These are phyloP conservation scores for Triangularia verruculosa DNA, from an alignment of 2,329 filamentous ascomycete species.

Conservation along the genomic window DNA sequence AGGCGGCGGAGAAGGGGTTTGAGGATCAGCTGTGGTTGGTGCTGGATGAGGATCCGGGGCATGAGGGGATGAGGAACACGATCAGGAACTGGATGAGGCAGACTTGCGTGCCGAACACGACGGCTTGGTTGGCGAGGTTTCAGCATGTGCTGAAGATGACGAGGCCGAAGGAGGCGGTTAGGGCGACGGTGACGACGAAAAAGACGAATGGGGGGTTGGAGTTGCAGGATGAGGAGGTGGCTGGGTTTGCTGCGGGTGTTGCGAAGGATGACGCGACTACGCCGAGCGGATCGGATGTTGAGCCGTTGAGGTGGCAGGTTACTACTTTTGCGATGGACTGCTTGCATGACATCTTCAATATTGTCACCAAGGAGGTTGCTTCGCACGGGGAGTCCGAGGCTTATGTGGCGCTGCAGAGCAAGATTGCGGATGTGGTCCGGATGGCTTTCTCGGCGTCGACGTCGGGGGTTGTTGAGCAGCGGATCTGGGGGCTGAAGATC, in stretches of 20 bases:
- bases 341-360: constrained; percentile 74
- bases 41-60: constrained; percentile 72
- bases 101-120: constrained; percentile 75
- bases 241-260: constrained; percentile 83
- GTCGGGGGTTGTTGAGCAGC: constrained; percentile 82
- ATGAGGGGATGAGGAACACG: constrained; percentile 80
- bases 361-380: constrained; percentile 75
- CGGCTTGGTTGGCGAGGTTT: constrained; percentile 82
- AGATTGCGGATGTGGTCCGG: constrained; percentile 86
- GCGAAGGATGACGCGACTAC: constrained; percentile 55
- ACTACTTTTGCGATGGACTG: constrained; percentile 90
- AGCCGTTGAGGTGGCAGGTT: constrained; percentile 92
- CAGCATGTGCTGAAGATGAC: constrained; percentile 89
- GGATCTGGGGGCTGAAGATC: constrained; percentile 89
- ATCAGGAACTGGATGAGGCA: constrained; percentile 92
- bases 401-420: constrained; percentile 73
- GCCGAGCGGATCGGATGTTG: constrained; percentile 63
- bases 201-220: constrained; percentile 63
- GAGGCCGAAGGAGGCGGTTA: constrained; percentile 61
- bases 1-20: constrained; percentile 70
- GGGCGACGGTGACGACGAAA: constrained; percentile 42
- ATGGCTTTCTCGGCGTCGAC: constrained; percentile 98
- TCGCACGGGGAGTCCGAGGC: constrained; percentile 76
- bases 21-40: constrained; percentile 92
- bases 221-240: constrained; percentile 91